These are phyloP conservation scores for Waltiozyma sp. DNA, from an alignment of 1,139 yeast genomes.

Conservation along the genomic window DNA sequence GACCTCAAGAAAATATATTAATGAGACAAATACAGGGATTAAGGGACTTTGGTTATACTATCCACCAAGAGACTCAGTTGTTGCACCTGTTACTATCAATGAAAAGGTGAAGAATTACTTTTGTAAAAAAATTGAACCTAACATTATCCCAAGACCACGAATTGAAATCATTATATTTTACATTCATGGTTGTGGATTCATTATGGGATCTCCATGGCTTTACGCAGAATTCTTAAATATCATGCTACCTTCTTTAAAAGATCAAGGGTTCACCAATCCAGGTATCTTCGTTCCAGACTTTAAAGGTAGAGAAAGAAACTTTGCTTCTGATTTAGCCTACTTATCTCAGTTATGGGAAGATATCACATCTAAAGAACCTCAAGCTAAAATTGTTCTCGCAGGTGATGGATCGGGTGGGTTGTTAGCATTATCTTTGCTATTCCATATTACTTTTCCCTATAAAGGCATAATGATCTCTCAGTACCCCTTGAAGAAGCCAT, in stretches of 20 bases:
- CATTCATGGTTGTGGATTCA: slow-evolving; percentile 27
- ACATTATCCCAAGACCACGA: slow-evolving; percentile 14
- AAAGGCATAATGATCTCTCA: neutral
- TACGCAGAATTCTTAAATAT: slow-evolving; percentile 29
- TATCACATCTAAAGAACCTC: slow-evolving; percentile 14
- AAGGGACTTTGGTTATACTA: slow-evolving; percentile 24
- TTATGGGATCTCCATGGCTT: slow-evolving; percentile 23
- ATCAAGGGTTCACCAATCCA: slow-evolving; percentile 35
- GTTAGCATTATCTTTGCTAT: slow-evolving; percentile 24
- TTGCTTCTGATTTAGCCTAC: slow-evolving; percentile 20
- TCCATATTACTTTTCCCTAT: slow-evolving; percentile 23
- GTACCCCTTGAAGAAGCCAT: slow-evolving; percentile 18
- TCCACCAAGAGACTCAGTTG: neutral
- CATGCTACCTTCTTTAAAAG: slow-evolving; percentile 25
- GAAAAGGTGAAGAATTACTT: neutral
- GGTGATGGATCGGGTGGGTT: slow-evolving; percentile 38
- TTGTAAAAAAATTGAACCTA: neutral
- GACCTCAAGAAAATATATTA: slow-evolving; percentile 6
- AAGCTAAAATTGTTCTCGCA: slow-evolving; percentile 21
- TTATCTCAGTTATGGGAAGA: slow-evolving; percentile 24
- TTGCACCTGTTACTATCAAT: neutral
- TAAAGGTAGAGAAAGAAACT: slow-evolving; percentile 12
- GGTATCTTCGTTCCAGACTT: slow-evolving; percentile 28
- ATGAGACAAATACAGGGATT: slow-evolving; percentile 8
- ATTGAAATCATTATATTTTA: slow-evolving; percentile 22